Base-by-base conservation (phyloP, 2,329 filamentous ascomycete species). In the Epichloe amarillans region DNA sequence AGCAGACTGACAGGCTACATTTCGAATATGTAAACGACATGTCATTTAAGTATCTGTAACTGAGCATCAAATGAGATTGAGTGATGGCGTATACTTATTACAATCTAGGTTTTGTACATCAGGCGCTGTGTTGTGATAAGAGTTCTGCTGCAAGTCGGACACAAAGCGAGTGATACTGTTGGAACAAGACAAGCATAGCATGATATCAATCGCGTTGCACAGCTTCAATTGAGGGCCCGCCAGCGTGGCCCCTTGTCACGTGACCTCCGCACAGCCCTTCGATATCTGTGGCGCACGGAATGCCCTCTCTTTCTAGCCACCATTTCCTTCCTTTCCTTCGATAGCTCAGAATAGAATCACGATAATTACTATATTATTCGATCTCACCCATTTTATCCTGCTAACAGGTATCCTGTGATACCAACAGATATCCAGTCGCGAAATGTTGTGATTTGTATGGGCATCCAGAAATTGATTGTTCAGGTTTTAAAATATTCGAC, bases 121-220 rank as follows among this genome's bases (percentile, higher is more conserved):
- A 38, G 36, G 36, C 15, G 36, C 12, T 38, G 5, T 23, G 15
- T 11, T 41, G 39, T 19, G 45, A 3, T 21, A 1, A 1, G 19
- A 41, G 30, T 26, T 14, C 35, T 47, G 43, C 30, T 30, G 8
- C 21, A 26, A 40, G 15, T 50, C 33, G 19, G 7, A 15, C 6
- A 45, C 53, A 49, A 50, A 12, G 49, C 46, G 49, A 43, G 52
- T 43, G 45, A 23, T 6, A 23, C 23, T 6, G 23, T 23, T 23
- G 23, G 23, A 23, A 23, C 21, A 23, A 23, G 21, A 21, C 19
- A 21, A 21, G 19, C 23, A 26, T 26, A 21, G 19, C 23, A 26
- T 26, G 23, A 2, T 2, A 26, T 26, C 23, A 26, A 26, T 26
- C 23, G 23, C 23, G 23, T 26, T 26, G 23, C 4, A 4, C 21